Conservation (phyloP, 2,329 filamentous ascomycete genomes). For the Waltergamsia citrina region DNA sequence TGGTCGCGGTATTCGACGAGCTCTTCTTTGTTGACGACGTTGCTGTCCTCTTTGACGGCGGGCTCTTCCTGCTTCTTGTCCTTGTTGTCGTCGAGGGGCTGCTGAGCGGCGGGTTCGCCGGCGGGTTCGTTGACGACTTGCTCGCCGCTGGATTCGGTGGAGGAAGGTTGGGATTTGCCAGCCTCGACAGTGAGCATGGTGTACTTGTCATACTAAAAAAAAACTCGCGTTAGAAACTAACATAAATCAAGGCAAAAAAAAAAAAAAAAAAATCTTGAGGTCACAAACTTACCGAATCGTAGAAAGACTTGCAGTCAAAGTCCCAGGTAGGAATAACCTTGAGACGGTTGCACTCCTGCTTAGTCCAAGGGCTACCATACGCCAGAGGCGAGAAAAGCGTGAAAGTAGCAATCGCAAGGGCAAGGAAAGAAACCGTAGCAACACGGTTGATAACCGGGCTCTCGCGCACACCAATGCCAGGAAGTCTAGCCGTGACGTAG, state of each 20-base stretch:
- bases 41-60: conserved; percentile 65
- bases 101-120: conserved; percentile 38
- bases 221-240: no score
- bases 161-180: conserved; percentile 16
- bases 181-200: conserved; percentile 13
- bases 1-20: conserved; percentile 92
- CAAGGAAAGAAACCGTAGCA: conserved; percentile 66
- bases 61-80: no score
- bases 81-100: no score
- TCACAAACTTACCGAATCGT: conserved; percentile 64
- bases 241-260: no score
- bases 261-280: no score
- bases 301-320: conserved; percentile 95
- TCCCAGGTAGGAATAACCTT: conserved; percentile 91
- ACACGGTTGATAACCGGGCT: conserved; percentile 62
- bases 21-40: conserved; percentile 56
- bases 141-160: conserved; percentile 2
- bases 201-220: conserved; percentile 36
- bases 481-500: conserved; percentile 67
- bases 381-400: conserved; percentile 78
- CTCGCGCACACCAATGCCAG: conserved; percentile 56
- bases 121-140: conserved; percentile 13
- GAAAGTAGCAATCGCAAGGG: conserved; percentile 67
- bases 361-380: conserved; percentile 93
- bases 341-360: conserved; percentile 72